Evolutionary conservation across 495 filamentous ascomycete species (phyloP), one percentile per base, ranked within the genome.

Genomic region (Aspergillus taichungensis): DNA sequence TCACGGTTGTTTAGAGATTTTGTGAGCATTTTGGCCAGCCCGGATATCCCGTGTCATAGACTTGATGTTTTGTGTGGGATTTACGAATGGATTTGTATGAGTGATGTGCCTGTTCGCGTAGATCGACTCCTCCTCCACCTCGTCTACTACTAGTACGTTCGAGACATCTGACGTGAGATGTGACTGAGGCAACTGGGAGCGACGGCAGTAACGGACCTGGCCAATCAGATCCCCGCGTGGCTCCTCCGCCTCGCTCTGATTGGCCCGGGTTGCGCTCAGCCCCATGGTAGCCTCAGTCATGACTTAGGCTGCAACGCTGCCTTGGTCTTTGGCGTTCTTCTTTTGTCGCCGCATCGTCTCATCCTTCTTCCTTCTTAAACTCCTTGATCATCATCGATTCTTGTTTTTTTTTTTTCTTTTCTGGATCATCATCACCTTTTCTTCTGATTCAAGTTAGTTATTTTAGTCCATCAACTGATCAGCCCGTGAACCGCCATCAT

Each of bases 401-500:
- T 13, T 33, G 34, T 37, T 39, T 13, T 34, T 37, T 41, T 49
- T 38, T 33, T 32, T 14, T 13, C 9, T 42, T 10, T 27, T 27
- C 32, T 27, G 13, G 30, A 12, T 30, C 18, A 43, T 40, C 32
- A 40, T 30, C 32, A 33, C 41, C 34, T 8, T 6, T 11, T 40
- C 38, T 31, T n/a, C 30, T 37, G 10, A 30, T 43, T 30, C 11
- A 11, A 10, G 18, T 33, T 1, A 1, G 4, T 30, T 18, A 11
- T 30, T 35, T 33, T 1, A 1, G 4, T 30, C 18, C 18, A 34
- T 44, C 30, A 27, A 44, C 10, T 45, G 3, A 37, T 24, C 18
- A 4, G 18, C 18, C 18, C 18, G 18, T 24, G 18, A 24, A 24
- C 18, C 24, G 34, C 31, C 45, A 45, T 13, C 49, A 66, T 63